Evolutionary conservation across 176 grass and related monocot species (phyloP), one percentile per base, ranked within the genome.

Genomic region (Oryza coarctata): DNA sequence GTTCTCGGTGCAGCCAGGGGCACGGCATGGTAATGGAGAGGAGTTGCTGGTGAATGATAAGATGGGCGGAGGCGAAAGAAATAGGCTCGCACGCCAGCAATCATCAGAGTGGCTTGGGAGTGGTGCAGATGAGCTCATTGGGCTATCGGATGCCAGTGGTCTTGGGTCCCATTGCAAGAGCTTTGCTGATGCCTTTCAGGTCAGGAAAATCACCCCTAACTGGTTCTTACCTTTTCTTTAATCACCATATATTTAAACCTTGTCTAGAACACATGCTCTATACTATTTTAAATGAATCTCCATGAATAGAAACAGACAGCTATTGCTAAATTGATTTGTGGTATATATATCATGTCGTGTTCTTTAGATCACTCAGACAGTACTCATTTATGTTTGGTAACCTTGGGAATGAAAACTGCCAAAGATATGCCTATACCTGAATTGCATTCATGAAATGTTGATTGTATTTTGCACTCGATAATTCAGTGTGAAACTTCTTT

Each of bases 181-280:
- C 77, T 95, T 95, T 80, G 92, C 90, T 68, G 96, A 95, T 93
- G 96, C 79, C 12, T 75, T 98, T 68, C 96, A 98, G 96, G 96
- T 98, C 63, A 33, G 71, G 25, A 81, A 17, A 64, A 44, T 45
- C 1, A 83, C 67, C 28, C 25, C 5, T 70, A 2, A 0, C 33
- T 81, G 10, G 0, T 63, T 79, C 28, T 47, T 20, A 4, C 30
- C 32, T 70, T 88, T 75, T 57, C 32, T 81, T 41, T n/a, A 20
- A 34, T 70, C 33, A 26, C 55, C 55, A 31, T 76, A 43, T 85
- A 47, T 64, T 57, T 55, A 55, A 12, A 71, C 35, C 44, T 73
- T 63, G 13, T 57, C 10, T 65, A 52, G 6, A 71, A 33, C 65
- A 70, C 5, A 52, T 72, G 58, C 7, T 70, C 9, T 32, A 36